Evolutionary conservation across 192 early-diverging fungal species (phyloP).

Genomic region (Linnemannia exigua): DNA sequence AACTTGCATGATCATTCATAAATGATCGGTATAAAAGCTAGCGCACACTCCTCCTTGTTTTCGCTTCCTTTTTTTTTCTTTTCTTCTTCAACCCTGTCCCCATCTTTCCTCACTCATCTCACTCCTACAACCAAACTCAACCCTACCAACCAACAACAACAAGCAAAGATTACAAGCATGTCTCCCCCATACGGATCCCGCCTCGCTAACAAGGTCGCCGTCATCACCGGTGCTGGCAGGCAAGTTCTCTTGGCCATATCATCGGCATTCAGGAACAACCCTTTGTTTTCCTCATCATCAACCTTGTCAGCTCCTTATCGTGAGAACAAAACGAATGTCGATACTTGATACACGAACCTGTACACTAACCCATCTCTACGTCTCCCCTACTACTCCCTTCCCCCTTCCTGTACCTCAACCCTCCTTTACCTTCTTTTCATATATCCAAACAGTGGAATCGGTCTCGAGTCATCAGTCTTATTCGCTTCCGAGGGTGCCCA

Average conservation of each 20-base stretch:
- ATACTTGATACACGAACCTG: background rate
- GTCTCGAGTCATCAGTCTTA: slow-evolving; percentile 78
- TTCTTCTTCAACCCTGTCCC: background rate
- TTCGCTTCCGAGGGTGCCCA: slow-evolving; percentile 86
- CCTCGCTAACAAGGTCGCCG: slow-evolving; percentile 79
- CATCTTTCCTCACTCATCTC: background rate
- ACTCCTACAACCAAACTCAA: background rate
- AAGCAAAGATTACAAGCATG: slow-evolving; percentile 15
- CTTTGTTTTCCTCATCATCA: background rate
- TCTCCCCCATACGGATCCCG: slow-evolving; percentile 54
- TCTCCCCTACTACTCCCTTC: background rate
- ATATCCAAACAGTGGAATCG: slow-evolving; percentile 75
- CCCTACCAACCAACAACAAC: background rate
- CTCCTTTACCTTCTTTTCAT: background rate
- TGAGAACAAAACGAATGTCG: background rate
- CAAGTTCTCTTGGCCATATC: slow-evolving; percentile 41
- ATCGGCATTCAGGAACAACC: background rate
- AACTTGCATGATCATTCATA: too few relatives aligned
- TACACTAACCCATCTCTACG: background rate
- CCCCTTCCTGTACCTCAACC: too few relatives aligned
- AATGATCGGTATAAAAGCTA: slow-evolving; percentile 10
- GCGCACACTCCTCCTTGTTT: background rate
- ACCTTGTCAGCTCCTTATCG: background rate
- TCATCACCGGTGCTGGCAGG: slow-evolving; percentile 88
- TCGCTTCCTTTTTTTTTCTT: background rate